Evolutionary conservation across 1,284 basidiomycete genomes (phyloP), one percentile per base, ranked within the genome.

Genomic region (Cutaneotrichosporon dermatis): DNA sequence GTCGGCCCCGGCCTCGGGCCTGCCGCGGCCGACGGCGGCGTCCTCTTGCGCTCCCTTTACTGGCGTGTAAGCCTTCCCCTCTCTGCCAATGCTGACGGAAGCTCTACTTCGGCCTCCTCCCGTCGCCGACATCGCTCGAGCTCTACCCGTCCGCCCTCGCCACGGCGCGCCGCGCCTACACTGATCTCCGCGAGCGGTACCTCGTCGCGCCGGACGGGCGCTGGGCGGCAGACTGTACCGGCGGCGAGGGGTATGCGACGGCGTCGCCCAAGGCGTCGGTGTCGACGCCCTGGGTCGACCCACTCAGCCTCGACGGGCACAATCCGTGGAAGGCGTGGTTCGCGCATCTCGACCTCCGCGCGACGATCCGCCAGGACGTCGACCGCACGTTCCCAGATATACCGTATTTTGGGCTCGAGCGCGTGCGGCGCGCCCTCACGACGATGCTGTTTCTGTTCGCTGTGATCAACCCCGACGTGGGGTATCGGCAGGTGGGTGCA

Each of bases 381-480:
- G 90, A 94, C 68, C 83, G 93, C 69, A 96, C 93, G 84, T 96
- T 95, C 72, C 93, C 93, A 8, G 93, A 96, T 63, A 86, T 94
- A 55, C 82, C 82, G 3, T 96, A 93, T 79, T 97, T 96, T 74
- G 85, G 88, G 34, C 82, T 86, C 16, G 74, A 82, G 33, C 82
- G 85, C 16, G 85, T 92, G 2, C 89, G 91, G 70, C 80, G 81
- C n/a, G 85, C 88, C 69, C 80, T 96, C 45, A 89, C 88, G 0
- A 88, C 91, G 65, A 86, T 94, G 35, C 81, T 97, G 13, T 94
- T 91, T 74, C 78, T 96, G 16, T 89, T 88, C 70, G 85, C 88
- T 15, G 82, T 84, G 43, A 83, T 85, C 70, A 85, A 92, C 75
- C 84, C 88, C 1, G 82, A 87, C 53, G 85, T 93, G 16, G 91